These are phyloP conservation scores for Podaxis pistillaris DNA, from an alignment of 768 basidiomycete genomes.

Conservation along the genomic window DNA sequence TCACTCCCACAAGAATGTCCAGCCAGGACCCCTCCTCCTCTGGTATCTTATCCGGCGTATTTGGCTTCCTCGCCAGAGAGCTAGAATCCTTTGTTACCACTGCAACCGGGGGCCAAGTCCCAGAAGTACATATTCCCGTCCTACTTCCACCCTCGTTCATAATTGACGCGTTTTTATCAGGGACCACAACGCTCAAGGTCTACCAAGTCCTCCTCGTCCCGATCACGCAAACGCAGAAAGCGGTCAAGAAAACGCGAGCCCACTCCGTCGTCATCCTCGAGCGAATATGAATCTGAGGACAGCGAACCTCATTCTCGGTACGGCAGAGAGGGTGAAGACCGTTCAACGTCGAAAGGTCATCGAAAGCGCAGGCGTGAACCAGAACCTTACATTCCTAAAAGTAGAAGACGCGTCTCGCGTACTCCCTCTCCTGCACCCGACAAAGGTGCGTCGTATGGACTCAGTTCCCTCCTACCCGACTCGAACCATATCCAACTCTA, in stretches of 20 bases:
- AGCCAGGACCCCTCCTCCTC: slow-evolving; percentile 17
- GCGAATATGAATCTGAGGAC: slow-evolving; percentile 4
- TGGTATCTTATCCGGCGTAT: slow-evolving; percentile 60
- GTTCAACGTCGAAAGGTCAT: background rate
- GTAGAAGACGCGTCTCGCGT: background rate
- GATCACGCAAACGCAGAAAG: slow-evolving; percentile 15
- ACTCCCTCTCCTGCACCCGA: slow-evolving; percentile 1
- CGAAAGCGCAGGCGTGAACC: slow-evolving; percentile 10
- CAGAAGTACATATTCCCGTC: slow-evolving; percentile 16
- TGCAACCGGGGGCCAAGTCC: slow-evolving; percentile 45
- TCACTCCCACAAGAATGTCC: slow-evolving; percentile 1
- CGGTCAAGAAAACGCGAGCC: slow-evolving; percentile 3
- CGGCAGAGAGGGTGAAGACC: background rate
- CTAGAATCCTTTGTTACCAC: slow-evolving; percentile 67
- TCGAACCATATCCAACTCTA: background rate
- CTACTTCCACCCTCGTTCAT: background rate
- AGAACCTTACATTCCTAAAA: background rate
- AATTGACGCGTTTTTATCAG: slow-evolving; percentile 6
- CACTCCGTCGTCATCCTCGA: slow-evolving; percentile 4
- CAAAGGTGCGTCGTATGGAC: background rate
- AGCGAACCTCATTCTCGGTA: background rate
- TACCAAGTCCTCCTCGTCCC: slow-evolving; percentile 16
- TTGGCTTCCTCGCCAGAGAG: slow-evolving; percentile 70
- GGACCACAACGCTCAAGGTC: background rate
- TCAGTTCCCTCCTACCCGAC: background rate